Base-by-base conservation (phyloP, 2,329 filamentous ascomycete species). In the Myriosclerotinia duriaeana region DNA sequence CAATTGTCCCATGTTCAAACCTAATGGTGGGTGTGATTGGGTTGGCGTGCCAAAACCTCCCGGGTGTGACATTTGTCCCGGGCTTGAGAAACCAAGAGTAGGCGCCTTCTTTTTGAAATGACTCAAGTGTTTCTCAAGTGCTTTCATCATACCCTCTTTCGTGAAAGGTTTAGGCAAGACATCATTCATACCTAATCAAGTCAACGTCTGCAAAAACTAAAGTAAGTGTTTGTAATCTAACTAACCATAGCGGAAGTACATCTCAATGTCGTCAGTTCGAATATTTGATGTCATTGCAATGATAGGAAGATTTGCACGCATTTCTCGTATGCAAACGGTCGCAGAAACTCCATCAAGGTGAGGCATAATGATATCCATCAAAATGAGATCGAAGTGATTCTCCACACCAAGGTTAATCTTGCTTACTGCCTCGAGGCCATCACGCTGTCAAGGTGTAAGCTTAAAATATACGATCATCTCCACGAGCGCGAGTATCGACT, bases 281-380 rank as follows among this genome's bases (percentile, higher is more conserved):
- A 99, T 98, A 76, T 98, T 99, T 4, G 94, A 97, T 3, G 95
- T 99, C 95, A 99, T 98, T 56, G 95, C 95, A 67, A 99, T 92
- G 73, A 99, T 96, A 0, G 95, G 95, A 26, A 91, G 88, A 7
- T 88, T 86, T 48, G 87, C 86, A 70, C 93, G 88, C 69, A 94
- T 92, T 75, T 97, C 91, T 64, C 94, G 88, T 71, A 99, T 97
- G 69, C 97, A 87, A 74, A 95, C 91, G 66, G 93, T 97, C 3
- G 95, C 94, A 20, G 93, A 97, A 7, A 98, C 93, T 72, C 95
- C 95, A 74, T 98, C 95, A 64, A 98, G 83, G 71, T 93, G 90
- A 7, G 95, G 95, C 95, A 99, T 98, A 72, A 99, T 96, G 71
- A 99, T 94, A 76, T 95, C 91, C 91, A 94, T 94, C 69, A 94